Conservation (phyloP, 768 basidiomycete species). For the Amanita polypyramis region DNA sequence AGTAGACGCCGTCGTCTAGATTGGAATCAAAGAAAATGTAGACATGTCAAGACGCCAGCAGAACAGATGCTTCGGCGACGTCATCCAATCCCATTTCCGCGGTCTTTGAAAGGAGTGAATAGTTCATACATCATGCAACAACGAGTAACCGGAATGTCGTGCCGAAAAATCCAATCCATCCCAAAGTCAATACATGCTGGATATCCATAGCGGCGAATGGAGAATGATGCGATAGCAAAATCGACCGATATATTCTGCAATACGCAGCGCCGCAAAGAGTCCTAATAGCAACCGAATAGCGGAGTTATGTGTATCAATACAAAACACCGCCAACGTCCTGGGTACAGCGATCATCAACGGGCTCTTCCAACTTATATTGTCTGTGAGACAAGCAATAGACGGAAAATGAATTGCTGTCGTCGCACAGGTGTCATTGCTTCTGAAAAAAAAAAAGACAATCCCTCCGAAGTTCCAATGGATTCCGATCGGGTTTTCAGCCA, state of each 20-base stretch:
- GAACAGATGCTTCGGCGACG: neutral
- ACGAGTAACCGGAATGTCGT: slow-evolving; percentile 1
- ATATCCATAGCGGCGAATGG: too few relatives aligned
- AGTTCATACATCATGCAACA: neutral
- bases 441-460: too few relatives aligned
- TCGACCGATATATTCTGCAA: too few relatives aligned
- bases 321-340: neutral
- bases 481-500: too few relatives aligned
- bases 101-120: neutral
- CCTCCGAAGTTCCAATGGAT: too few relatives aligned
- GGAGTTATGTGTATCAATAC: neutral
- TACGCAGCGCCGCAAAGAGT: too few relatives aligned
- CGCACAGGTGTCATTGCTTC: too few relatives aligned
- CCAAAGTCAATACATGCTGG: neutral
- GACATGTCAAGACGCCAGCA: neutral
- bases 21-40: neutral
- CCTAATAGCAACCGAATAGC: neutral
- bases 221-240: too few relatives aligned
- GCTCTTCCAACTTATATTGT: neutral
- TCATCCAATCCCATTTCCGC: neutral
- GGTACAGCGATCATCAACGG: neutral
- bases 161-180: neutral
- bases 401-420: too few relatives aligned
- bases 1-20: neutral
- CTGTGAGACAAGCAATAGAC: too few relatives aligned